Evolutionary conservation across 2,329 filamentous ascomycete species (phyloP).

Genomic region (Fusarium siculi): DNA sequence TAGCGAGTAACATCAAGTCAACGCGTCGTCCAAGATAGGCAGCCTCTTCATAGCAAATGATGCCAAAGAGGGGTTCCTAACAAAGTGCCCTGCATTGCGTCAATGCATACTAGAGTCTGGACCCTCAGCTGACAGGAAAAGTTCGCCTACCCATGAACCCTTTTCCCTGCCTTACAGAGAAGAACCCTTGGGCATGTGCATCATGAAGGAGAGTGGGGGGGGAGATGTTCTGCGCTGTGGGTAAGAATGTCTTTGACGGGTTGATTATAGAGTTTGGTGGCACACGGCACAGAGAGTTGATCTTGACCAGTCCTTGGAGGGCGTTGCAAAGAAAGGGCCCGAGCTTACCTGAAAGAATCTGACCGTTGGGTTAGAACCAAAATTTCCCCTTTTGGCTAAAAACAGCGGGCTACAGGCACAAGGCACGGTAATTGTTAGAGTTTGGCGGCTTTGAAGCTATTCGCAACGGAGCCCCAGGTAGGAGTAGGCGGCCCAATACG

Average conservation of each 20-base stretch:
- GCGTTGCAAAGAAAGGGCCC: neutral
- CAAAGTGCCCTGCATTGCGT: neutral
- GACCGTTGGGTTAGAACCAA: neutral
- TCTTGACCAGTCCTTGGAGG: neutral
- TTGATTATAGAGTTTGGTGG: conserved; percentile 15
- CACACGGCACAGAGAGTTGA: neutral
- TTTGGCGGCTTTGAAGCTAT: neutral
- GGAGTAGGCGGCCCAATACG: neutral
- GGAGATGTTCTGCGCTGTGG: neutral
- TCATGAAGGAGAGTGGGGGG: neutral
- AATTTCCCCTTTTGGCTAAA: neutral
- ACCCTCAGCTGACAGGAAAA: neutral
- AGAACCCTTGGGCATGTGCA: neutral
- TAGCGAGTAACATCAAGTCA: neutral
- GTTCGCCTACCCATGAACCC: neutral
- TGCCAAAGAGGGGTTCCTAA: neutral
- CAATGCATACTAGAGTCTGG: conserved; percentile 1
- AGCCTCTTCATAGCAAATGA: neutral
- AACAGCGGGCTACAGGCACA: neutral
- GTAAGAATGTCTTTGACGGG: neutral
- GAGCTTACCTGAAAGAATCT: neutral
- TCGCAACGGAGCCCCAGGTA: neutral
- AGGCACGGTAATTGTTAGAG: neutral
- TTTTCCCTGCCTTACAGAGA: neutral
- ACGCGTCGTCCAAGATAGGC: neutral